These are phyloP conservation scores for Aureoboletus auriporus DNA, from an alignment of 768 basidiomycete species.

Conservation along the genomic window DNA sequence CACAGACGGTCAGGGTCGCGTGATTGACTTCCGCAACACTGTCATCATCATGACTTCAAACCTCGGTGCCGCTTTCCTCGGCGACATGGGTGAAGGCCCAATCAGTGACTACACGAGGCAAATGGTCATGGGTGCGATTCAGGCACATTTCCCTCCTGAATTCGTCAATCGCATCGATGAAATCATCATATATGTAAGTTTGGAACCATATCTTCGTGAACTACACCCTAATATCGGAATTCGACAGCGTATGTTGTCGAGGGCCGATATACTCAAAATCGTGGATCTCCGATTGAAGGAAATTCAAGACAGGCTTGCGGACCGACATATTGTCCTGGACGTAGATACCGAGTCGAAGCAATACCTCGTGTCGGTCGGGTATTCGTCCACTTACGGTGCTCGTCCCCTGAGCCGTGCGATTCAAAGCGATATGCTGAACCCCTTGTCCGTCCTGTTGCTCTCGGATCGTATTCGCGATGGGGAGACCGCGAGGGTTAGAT, in stretches of 20 bases:
- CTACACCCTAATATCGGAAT: conserved; percentile 20
- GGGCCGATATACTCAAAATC: conserved; percentile 72
- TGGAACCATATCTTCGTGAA: background rate
- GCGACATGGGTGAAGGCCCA: conserved; percentile 70
- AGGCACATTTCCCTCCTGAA: conserved; percentile 86
- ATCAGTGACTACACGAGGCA: conserved; percentile 56
- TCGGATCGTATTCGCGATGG: conserved; percentile 79
- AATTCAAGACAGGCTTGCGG: conserved; percentile 73
- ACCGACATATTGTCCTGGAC: conserved; percentile 76
- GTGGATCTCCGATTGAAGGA: conserved; percentile 87
- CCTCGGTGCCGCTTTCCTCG: conserved; percentile 72
- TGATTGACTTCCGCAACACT: conserved; percentile 85
- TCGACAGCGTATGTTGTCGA: conserved; percentile 72
- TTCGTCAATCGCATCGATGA: conserved; percentile 90
- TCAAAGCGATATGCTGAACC: conserved; percentile 90
- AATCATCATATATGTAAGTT: conserved; percentile 63
- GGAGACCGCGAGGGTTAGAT: conserved; percentile 70
- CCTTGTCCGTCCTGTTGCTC: conserved; percentile 80
- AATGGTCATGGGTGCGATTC: conserved; percentile 77
- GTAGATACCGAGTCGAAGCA: conserved; percentile 74
- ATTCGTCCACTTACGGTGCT: conserved; percentile 83
- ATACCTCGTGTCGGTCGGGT: conserved; percentile 72
- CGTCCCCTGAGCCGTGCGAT: conserved; percentile 90
- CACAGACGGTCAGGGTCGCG: conserved; percentile 89
- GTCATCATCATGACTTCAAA: conserved; percentile 96